phyloP scores from a whole-genome alignment of 805 yeast genomes.

The Limtongia smithiae region DNA sequence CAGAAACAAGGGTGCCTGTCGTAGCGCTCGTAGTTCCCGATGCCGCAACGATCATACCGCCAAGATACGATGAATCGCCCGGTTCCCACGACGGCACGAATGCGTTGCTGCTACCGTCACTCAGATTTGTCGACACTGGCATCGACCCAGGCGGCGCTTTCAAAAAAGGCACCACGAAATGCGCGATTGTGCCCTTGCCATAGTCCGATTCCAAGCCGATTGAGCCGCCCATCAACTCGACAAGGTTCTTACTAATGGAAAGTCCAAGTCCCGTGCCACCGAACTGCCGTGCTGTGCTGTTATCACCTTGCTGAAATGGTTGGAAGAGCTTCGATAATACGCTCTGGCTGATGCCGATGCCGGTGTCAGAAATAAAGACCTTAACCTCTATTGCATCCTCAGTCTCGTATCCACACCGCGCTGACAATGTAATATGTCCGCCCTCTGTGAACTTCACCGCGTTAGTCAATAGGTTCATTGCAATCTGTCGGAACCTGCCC shows the following conservation, averaged over 20 bases:
- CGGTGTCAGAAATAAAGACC: conserved; percentile 46
- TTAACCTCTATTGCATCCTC: conserved; percentile 36
- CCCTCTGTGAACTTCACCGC: conserved; percentile 49
- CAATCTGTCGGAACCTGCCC: conserved; percentile 49
- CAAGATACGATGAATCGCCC: no score
- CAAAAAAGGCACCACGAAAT: conserved; percentile 37
- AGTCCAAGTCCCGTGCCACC: conserved; percentile 55
- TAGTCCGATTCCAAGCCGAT: conserved; percentile 46
- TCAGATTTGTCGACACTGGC: conserved; percentile 31
- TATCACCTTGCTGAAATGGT: conserved; percentile 56
- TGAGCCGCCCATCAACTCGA: conserved; percentile 49
- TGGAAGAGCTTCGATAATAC: conserved; percentile 48
- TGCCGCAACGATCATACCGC: no score
- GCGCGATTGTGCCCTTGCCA: conserved; percentile 48
- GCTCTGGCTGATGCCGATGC: conserved; percentile 51
- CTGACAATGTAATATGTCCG: conserved; percentile 45
- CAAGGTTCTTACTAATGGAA: conserved; percentile 48
- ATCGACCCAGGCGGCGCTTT: conserved; percentile 15
- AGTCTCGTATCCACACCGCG: conserved; percentile 37
- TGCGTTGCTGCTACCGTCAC: neutral
- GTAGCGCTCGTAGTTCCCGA: no score
- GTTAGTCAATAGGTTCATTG: conserved; percentile 52
- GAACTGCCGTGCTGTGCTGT: conserved; percentile 48
- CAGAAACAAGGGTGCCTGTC: no score
- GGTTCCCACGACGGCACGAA: neutral